These are phyloP conservation scores for Metarhizium humberi DNA, from an alignment of 2,329 filamentous ascomycete genomes.

Conservation along the genomic window DNA sequence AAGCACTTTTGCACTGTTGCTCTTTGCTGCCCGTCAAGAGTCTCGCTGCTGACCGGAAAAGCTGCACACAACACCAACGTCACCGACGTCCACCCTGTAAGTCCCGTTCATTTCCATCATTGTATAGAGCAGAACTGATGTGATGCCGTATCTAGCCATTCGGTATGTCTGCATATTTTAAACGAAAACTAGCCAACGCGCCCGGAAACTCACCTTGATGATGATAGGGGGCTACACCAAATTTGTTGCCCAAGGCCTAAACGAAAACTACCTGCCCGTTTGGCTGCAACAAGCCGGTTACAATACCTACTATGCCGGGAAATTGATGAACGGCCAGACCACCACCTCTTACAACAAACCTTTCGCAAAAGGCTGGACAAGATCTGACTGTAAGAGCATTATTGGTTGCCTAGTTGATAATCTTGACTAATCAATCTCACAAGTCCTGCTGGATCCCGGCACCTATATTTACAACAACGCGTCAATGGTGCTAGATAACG, in stretches of 20 bases:
- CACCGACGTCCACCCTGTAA: too few species aligned
- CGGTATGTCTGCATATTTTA: too few species aligned
- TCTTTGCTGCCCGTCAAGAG: constrained; percentile 58
- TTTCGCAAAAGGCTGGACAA: constrained; percentile 48
- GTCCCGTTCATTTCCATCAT: too few species aligned
- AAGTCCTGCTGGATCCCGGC: constrained; percentile 24
- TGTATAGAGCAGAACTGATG: too few species aligned
- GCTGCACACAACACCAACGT: constrained; percentile 64
- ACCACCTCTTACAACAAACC: constrained; percentile 52
- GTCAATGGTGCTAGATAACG: constrained; percentile 22
- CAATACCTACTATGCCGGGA: constrained; percentile 63
- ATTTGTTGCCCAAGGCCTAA: constrained; percentile 54
- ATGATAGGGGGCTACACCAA: constrained; percentile 45
- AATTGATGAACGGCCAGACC: constrained; percentile 58
- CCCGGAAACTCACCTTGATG: too few species aligned
- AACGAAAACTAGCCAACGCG: too few species aligned
- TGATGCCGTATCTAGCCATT: too few species aligned
- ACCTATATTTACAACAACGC: constrained; percentile 37
- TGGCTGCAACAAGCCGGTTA: constrained; percentile 62
- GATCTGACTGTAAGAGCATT: constrained; percentile 24
- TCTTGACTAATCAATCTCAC: background rate
- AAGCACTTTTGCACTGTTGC: constrained; percentile 59
- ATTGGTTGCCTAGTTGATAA: too few species aligned
- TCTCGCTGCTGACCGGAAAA: constrained; percentile 55
- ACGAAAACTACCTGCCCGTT: constrained; percentile 57